Base-by-base conservation (phyloP, 768 basidiomycete species). In the Rubroboletus pulcherrimus region DNA sequence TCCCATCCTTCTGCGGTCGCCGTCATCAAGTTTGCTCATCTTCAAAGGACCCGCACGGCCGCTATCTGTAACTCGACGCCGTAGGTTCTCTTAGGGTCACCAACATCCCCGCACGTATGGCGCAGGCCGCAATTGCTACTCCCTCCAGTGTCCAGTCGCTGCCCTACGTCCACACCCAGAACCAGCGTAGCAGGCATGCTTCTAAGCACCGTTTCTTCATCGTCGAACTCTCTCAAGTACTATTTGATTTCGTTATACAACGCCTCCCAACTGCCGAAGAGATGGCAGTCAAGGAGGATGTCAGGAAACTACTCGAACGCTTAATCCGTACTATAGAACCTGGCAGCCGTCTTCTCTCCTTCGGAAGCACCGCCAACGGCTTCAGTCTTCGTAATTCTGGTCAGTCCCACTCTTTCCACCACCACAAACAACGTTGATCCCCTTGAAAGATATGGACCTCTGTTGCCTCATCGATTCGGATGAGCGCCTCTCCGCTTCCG, bases 321-420 rank as follows among this genome's bases (percentile, higher is more conserved):
- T 85, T 99, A 73, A 96, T 96, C 70, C 84, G 91, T 69, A 94
- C 91, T 43, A 91, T 99, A 74, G 91, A 95, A 71, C 95, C 94
- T 42, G 82, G 92, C 64, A 90, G 90, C 61, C 85, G 91, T 51
- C 76, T 99, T 63, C 74, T 96, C 63, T 93, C 93, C 54, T 99
- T 99, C 70, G 96, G 96, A 34, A 94, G 92, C 69, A 97, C 93
- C 37, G 95, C 94, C 11, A 98, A 98, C 67, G 94, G 95, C 55
- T 96, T 98, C 78, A 94, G 92, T 69, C 82, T 98, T 65, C 82
- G 93, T 63, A 97, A 98, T 76, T 96, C 93, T 58, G 95, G 95
- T 91, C 50, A 54, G 77, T 62, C 24, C 34, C 57, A 51, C 57
- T 53, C 40, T 24, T 29, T 48, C 26, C 46, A 17, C 54, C 54